Base-by-base conservation (phyloP, 2,329 filamentous ascomycete species). In the Trichophyton equinum region DNA sequence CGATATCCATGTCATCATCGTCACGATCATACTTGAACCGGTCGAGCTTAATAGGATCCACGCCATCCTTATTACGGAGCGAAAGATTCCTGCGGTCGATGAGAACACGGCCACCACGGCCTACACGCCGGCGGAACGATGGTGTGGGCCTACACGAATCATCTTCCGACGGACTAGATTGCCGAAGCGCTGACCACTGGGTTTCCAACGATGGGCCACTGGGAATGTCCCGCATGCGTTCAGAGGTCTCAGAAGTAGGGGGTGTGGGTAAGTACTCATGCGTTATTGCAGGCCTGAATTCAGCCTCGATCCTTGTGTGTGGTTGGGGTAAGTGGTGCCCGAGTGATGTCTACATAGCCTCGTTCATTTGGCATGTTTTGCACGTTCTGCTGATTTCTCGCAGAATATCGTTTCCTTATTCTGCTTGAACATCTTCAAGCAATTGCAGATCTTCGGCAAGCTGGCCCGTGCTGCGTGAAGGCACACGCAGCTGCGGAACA, bases 321-420 rank as follows among this genome's bases (percentile, higher is more conserved):
- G 49, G 89, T 84, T 22, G 91, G 91, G 58, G 88, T 89, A 65
- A 97, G 82, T 58, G 92, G 91, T 65, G 86, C 85, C 76, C 86
- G 85, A 64, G 92, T 96, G 71, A 91, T 81, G 76, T 97, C 91
- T 68, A 95, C 83, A 77, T 89, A 91, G 70, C 89, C 68, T 88
- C 82, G 75, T 96, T 96, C 92, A 96, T 72, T 88, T 85, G 67
- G 87, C 84, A 75, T 96, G 92, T 74, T 94, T 92, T 68, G 87
- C 82, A 95, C 85, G 74, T 95, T 92, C 67, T 84, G 84, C 73
- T 89, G 71, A 97, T 89, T 69, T 95, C 90, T 65, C 81, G 81
- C 64, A 87, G 82, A 66, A 96, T 85, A 67, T 88, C 84, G 66
- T 88, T 90, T 92, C 87, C 73, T 89, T 89, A 73, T 95, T 95